Percentiles rank a stretch among this genome's conserved stretches.
These are phyloP conservation scores for Tetramitus jugosus DNA, from an alignment of 208 protist species.

Conservation along the genomic window DNA sequence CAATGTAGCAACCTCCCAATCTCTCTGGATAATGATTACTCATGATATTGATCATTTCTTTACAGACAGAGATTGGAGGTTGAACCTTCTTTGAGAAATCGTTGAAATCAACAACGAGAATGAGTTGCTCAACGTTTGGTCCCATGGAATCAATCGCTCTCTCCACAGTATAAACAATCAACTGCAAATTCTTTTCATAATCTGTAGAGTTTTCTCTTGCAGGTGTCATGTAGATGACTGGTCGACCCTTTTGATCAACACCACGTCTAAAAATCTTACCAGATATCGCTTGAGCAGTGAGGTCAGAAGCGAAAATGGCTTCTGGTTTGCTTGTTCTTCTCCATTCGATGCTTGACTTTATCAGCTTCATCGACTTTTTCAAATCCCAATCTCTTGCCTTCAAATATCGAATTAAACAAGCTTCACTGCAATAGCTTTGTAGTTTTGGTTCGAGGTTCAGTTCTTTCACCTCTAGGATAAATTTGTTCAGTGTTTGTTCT, in stretches of 20 bases:
- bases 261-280: conserved; percentile 23
- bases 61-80: neutral
- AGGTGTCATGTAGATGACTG: conserved; percentile 18
- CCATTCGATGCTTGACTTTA: conserved; percentile 5
- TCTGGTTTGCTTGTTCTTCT: conserved; percentile 20
- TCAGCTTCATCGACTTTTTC: conserved; percentile 3
- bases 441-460: neutral
- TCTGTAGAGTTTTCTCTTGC: conserved; percentile 4
- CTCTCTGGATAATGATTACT: conserved; percentile 70
- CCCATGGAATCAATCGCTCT: neutral
- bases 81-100: neutral
- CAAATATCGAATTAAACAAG: conserved; percentile 1
- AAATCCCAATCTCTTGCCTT: conserved; percentile 12
- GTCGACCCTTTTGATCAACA: neutral
- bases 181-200: conserved; percentile 1
- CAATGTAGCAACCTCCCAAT: conserved; percentile 61
- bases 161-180: conserved; percentile 21
- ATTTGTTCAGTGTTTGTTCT: conserved; percentile 9
- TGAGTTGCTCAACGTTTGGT: neutral
- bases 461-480: neutral
- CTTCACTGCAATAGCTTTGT: neutral
- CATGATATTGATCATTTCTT: conserved; percentile 31
- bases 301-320: neutral
- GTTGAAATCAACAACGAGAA: conserved; percentile 12
- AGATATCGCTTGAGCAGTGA: neutral